Base-by-base conservation (phyloP, 2,329 filamentous ascomycete genomes). In the Neodidymelliopsis sp. region DNA sequence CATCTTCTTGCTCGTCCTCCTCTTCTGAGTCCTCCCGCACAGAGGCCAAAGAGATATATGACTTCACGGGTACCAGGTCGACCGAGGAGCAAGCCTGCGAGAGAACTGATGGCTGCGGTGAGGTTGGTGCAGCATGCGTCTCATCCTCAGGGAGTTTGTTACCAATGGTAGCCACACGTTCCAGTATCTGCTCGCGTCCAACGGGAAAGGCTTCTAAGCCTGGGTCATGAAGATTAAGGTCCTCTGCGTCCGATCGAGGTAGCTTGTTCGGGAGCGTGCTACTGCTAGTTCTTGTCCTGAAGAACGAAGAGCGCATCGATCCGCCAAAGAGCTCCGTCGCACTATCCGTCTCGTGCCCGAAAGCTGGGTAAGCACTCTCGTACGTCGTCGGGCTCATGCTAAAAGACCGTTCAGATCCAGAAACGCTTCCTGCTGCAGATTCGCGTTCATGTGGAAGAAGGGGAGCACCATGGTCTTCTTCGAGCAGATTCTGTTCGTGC, bases 71-170 rank as follows among this genome's bases (percentile, higher is more conserved):
- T 4, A 23, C 51, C 4, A 69, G 62, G 15, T 68, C 61, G n/a
- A 61, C 60, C 2, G 67, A 70, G 11, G 67, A 70, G 40, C 63
- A 65, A 4, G 68, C 56, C 43, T 67, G 65, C 2, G 67, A 69
- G 4, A 59, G 22, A 4, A 63, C 57, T 6, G 60, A 62, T 6
- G 53, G 31, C 7, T 57, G 57, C 7, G 69, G 66, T 2, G 67
- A 69, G 29, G 57, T 53, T 6, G 56, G 27, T 10, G 50, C 34
- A 5, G 44, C 43, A 12, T 57, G 54, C 6, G 48, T 53, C 38
- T 67, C 49, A 33, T 71, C 68, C 29, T 66, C 63, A 0, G 66
- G 60, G 4, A 70, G 47, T 8, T 58, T 55, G 12, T 49, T 44
- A 6, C 62, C 53, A 15, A 70, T 71, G 3, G 62, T 56, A 8